These are phyloP conservation scores for Celoporthe dispersa DNA, from an alignment of 2,329 filamentous ascomycete genomes.

Conservation along the genomic window DNA sequence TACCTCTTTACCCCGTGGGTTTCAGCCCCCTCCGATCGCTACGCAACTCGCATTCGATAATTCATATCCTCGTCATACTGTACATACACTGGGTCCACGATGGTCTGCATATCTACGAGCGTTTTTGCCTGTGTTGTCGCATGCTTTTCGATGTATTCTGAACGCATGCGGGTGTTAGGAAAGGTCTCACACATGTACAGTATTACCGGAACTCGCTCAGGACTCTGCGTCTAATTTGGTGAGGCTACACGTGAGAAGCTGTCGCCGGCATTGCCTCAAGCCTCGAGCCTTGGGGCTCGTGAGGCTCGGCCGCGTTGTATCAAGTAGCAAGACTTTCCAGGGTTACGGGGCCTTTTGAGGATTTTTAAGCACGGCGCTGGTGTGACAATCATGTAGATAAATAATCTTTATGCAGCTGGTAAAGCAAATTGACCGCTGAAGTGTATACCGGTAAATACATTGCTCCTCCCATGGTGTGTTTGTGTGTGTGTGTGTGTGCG, in stretches of 20 bases:
- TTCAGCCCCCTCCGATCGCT: conserved; percentile 15
- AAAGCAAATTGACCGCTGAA: neutral
- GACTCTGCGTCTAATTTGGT: conserved; percentile 8
- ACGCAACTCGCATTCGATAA: conserved; percentile 18
- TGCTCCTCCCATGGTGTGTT: neutral
- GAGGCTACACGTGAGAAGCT: neutral
- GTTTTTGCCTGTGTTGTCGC: conserved; percentile 12
- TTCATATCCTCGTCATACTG: conserved; percentile 21
- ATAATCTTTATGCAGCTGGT: conserved; percentile 13
- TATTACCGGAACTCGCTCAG: conserved; percentile 11
- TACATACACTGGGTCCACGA: conserved; percentile 11
- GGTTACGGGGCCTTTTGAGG: conserved; percentile 5
- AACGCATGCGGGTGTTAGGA: conserved; percentile 20
- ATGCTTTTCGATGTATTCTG: neutral
- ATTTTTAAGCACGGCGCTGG: conserved; percentile 9
- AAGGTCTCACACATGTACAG: conserved; percentile 12
- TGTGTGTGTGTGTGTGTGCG: neutral
- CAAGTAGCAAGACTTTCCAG: neutral
- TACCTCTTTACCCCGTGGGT: conserved; percentile 18
- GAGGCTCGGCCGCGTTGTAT: neutral
- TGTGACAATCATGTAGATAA: conserved; percentile 12
- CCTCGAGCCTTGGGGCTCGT: neutral
- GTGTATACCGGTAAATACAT: conserved; percentile 5
- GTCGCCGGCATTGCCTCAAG: neutral
- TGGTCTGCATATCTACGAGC: conserved; percentile 12